These are phyloP conservation scores for Crucihimalaya himalaica DNA, from an alignment of 345 rosid species.

Conservation along the genomic window DNA sequence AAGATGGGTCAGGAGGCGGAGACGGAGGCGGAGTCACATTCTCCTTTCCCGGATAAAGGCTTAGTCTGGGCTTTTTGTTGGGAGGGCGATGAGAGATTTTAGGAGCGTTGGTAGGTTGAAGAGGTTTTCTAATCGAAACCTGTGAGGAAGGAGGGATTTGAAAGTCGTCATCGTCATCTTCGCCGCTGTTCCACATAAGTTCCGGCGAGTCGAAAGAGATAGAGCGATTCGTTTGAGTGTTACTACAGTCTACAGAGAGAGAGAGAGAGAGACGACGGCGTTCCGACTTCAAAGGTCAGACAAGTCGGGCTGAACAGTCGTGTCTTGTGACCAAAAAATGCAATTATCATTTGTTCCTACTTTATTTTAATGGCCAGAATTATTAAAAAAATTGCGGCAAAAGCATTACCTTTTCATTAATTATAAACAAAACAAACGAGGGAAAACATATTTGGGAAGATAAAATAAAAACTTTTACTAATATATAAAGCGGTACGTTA, in stretches of 20 bases:
- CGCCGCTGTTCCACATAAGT: slow-evolving; percentile 17
- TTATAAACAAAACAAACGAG: neutral
- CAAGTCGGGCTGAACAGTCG: neutral
- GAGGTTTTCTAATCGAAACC: slow-evolving; percentile 35
- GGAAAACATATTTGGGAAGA: neutral
- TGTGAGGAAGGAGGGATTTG: slow-evolving; percentile 52
- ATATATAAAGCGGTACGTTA: too few species aligned
- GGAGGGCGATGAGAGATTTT: slow-evolving; percentile 40
- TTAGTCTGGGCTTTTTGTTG: slow-evolving; percentile 43
- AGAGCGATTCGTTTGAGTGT: slow-evolving; percentile 11
- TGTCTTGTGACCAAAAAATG: neutral
- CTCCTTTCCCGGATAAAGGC: slow-evolving; percentile 50
- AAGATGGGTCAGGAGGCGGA: neutral
- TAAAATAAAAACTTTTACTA: neutral
- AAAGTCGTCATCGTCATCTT: slow-evolving; percentile 63
- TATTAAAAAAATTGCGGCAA: neutral
- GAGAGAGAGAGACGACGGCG: slow-evolving; percentile 21
- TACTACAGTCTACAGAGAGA: neutral
- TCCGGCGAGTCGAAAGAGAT: slow-evolving; percentile 21
- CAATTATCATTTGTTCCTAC: neutral
- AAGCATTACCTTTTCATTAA: neutral
- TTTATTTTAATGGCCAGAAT: neutral
- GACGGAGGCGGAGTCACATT: slow-evolving; percentile 32
- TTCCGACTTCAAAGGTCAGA: neutral
- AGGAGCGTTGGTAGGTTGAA: slow-evolving; percentile 35